Evolutionary conservation across 179 eudicot genomes (phyloP).

Genomic region (Camellia oleifera): DNA sequence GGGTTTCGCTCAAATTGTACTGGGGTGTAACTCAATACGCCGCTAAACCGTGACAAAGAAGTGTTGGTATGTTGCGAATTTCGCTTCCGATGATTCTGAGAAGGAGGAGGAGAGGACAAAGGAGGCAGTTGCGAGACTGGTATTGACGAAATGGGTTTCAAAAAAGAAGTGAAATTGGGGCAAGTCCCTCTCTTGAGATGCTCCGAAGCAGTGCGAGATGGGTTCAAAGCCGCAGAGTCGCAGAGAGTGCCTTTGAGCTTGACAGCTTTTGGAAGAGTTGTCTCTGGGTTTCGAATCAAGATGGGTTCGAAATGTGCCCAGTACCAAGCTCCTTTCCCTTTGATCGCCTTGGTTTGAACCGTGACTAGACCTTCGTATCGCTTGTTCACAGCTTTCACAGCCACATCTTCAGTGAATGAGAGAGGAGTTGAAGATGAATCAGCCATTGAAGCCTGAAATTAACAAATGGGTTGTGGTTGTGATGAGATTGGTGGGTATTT

Average conservation of each 20-base stretch:
- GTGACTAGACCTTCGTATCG: constrained; percentile 45
- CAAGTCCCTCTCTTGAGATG: constrained; percentile 67
- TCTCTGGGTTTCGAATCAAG: constrained; percentile 53
- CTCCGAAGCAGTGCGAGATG: constrained; percentile 88
- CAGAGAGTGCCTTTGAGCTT: constrained; percentile 73
- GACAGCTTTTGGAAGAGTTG: constrained; percentile 69
- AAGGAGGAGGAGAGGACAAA: constrained; percentile 19
- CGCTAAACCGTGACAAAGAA: constrained; percentile 23
- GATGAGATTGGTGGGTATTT: too few species aligned
- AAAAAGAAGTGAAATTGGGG: constrained; percentile 50
- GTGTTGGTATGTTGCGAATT: background rate
- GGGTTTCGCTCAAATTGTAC: constrained; percentile 4
- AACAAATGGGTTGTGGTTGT: background rate
- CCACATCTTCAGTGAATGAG: constrained; percentile 35
- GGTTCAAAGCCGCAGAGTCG: constrained; percentile 72
- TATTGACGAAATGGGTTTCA: constrained; percentile 30
- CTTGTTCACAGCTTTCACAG: constrained; percentile 41
- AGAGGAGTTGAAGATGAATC: background rate
- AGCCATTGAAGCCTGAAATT: constrained; percentile 13
- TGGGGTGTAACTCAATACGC: constrained; percentile 28
- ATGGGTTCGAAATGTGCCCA: constrained; percentile 62
- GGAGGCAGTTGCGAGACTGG: constrained; percentile 19
- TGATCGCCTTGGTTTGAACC: constrained; percentile 37
- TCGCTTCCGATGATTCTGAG: constrained; percentile 47
- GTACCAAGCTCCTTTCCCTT: constrained; percentile 70